Percentiles rank a stretch among this genome's conserved stretches.
Conservation (phyloP, 2,329 filamentous ascomycete species). For the Trichophyton simii region DNA sequence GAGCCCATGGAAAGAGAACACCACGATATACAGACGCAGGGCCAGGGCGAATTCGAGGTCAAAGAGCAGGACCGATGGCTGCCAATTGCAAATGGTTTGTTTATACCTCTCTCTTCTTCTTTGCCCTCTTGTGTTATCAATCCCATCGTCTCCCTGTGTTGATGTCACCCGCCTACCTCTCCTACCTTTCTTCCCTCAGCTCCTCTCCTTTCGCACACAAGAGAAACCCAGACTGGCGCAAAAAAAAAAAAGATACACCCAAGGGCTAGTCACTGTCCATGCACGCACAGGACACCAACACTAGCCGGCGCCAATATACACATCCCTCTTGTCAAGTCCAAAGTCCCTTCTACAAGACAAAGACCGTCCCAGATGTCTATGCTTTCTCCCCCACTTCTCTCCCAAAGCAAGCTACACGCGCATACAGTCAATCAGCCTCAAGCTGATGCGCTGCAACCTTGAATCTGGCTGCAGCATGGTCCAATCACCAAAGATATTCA, state of each 20-base stretch:
- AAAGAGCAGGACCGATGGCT: conserved; percentile 99
- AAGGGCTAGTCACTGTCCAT: background rate
- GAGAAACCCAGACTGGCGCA: too few relatives aligned
- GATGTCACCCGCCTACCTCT: too few relatives aligned
- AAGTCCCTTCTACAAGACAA: background rate
- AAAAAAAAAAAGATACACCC: too few relatives aligned
- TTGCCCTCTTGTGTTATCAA: background rate
- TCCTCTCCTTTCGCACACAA: too few relatives aligned
- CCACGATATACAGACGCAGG: conserved; percentile 59
- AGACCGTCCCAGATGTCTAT: background rate
- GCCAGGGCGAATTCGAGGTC: conserved; percentile 88
- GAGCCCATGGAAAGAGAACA: conserved; percentile 67
- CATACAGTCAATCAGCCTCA: conserved; percentile 1
- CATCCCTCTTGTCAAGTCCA: background rate
- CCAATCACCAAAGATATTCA: background rate
- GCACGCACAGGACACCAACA: background rate
- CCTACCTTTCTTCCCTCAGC: too few relatives aligned
- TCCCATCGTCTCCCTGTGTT: too few relatives aligned
- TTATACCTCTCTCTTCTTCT: conserved; percentile 16
- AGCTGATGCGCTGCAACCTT: background rate
- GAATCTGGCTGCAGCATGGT: background rate
- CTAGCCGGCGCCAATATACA: background rate
- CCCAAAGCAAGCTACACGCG: background rate
- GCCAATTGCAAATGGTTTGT: conserved; percentile 99
- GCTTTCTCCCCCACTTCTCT: background rate